These are phyloP conservation scores for Solanum medicagineum DNA, from an alignment of 257 asterid species.

Conservation along the genomic window DNA sequence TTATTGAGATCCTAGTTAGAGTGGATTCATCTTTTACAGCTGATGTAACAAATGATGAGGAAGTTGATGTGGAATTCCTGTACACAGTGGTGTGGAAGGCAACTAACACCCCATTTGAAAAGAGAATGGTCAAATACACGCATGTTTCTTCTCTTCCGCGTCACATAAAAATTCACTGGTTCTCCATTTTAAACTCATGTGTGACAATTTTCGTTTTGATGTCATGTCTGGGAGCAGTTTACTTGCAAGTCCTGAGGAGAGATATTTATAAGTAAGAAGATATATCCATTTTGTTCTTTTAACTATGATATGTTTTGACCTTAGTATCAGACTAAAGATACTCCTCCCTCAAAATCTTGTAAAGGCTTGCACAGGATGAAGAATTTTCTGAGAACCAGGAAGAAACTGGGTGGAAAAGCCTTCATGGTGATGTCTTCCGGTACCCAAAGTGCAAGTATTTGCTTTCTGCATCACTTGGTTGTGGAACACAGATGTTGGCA, in stretches of 20 bases:
- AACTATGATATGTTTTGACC: not conserved
- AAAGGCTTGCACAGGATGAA: slow-evolving; percentile 14
- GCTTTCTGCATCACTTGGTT: slow-evolving; percentile 14
- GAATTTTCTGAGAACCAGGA: slow-evolving; percentile 11
- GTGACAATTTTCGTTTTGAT: not conserved
- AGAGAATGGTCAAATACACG: slow-evolving; percentile 6
- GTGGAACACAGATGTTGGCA: slow-evolving; percentile 12
- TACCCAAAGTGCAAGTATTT: slow-evolving; percentile 9
- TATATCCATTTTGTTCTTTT: not conserved
- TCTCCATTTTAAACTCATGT: slow-evolving; percentile 1
- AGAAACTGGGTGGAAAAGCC: slow-evolving; percentile 18
- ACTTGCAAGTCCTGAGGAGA: slow-evolving; percentile 12
- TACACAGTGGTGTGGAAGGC: slow-evolving; percentile 4
- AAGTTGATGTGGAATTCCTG: slow-evolving; percentile 1
- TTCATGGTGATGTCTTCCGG: slow-evolving; percentile 21
- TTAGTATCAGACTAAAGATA: not conserved
- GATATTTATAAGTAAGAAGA: slow-evolving; percentile 10
- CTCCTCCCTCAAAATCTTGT: not conserved
- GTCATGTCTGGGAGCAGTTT: slow-evolving; percentile 5
- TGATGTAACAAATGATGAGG: slow-evolving; percentile 7
- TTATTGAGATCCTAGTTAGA: not conserved
- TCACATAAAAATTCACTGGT: not conserved
- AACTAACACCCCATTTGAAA: not conserved
- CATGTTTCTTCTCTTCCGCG: not conserved
- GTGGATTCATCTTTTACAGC: not conserved